Evolutionary conservation across 768 basidiomycete genomes (phyloP).

Genomic region (Phaeotremella fagi): DNA sequence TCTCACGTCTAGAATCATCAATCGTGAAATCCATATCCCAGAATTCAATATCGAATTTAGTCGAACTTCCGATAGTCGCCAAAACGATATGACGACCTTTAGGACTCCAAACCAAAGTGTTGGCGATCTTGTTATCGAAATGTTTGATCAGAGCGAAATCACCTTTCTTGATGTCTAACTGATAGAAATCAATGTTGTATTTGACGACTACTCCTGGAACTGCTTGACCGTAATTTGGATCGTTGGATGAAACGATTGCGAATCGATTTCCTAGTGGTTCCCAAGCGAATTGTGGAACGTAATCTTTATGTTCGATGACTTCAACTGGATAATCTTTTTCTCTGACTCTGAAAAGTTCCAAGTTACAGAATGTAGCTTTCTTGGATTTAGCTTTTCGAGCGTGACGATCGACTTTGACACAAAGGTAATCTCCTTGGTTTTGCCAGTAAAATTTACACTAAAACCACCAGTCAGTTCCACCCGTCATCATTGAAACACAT

Average conservation of each 20-base stretch:
- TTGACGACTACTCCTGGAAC: constrained; percentile 90
- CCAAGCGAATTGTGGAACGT: constrained; percentile 95
- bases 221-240: constrained; percentile 86
- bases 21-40: constrained; percentile 93
- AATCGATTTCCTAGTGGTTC: constrained; percentile 97
- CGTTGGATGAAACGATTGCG: constrained; percentile 87
- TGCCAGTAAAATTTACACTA: constrained; percentile 99
- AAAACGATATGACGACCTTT: constrained; percentile 92
- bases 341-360: constrained; percentile 94
- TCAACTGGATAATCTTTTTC: constrained; percentile 98
- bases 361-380: constrained; percentile 95
- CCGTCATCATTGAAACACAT: not conserved
- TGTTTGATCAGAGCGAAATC: constrained; percentile 86
- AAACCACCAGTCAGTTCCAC: not conserved
- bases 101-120: constrained; percentile 94
- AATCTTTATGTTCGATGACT: constrained; percentile 94
- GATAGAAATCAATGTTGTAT: constrained; percentile 94
- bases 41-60: constrained; percentile 96
- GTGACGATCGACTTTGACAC: constrained; percentile 97
- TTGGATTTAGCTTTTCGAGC: constrained; percentile 75
- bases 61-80: constrained; percentile 89
- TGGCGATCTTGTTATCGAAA: constrained; percentile 75
- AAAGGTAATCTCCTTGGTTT: constrained; percentile 95
- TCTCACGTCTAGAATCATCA: constrained; percentile 49
- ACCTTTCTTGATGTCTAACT: constrained; percentile 81